Evolutionary conservation across 495 filamentous ascomycete species (phyloP).

Genomic region (Penicillium macrosclerotiorum): DNA sequence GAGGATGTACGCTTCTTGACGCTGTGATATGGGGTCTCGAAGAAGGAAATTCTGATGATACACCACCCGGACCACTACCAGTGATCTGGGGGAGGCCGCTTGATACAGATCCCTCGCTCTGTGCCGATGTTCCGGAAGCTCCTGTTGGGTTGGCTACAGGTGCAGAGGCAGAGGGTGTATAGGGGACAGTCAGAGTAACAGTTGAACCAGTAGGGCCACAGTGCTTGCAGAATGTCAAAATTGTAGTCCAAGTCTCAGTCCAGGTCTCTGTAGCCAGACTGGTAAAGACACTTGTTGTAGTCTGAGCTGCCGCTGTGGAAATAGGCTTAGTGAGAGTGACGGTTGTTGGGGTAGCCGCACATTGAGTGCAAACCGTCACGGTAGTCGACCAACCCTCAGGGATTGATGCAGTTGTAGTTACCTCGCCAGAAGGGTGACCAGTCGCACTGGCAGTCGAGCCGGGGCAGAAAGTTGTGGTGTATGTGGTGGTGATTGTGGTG

Average conservation of each 20-base stretch:
- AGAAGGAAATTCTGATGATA: background rate
- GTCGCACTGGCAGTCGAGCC: conserved; percentile 22
- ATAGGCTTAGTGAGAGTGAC: conserved; percentile 44
- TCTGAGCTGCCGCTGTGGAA: conserved; percentile 7
- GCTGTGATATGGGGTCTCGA: conserved; percentile 4
- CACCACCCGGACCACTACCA: background rate
- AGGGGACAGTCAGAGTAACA: conserved; percentile 36
- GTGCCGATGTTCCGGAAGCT: conserved; percentile 3
- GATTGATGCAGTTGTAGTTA: conserved; percentile 22
- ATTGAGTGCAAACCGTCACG: conserved; percentile 48
- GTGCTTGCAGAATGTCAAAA: conserved; percentile 38
- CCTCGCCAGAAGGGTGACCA: conserved; percentile 12
- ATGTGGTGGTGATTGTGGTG: conserved; percentile 42
- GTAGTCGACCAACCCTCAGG: conserved; percentile 48
- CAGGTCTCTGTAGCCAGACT: conserved; percentile 27
- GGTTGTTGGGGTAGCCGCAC: conserved; percentile 38
- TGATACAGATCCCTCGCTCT: background rate
- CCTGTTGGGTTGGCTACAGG: background rate
- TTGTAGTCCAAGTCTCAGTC: conserved; percentile 40
- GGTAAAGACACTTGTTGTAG: conserved; percentile 9
- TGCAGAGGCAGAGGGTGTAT: conserved; percentile 11
- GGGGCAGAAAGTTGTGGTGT: conserved; percentile 40
- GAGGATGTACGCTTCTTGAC: conserved; percentile 2
- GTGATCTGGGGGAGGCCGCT: background rate
- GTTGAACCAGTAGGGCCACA: conserved; percentile 36